phyloP scores from a whole-genome alignment of 2,329 filamentous ascomycete genomes.

The Aurifilum marmelostoma region DNA sequence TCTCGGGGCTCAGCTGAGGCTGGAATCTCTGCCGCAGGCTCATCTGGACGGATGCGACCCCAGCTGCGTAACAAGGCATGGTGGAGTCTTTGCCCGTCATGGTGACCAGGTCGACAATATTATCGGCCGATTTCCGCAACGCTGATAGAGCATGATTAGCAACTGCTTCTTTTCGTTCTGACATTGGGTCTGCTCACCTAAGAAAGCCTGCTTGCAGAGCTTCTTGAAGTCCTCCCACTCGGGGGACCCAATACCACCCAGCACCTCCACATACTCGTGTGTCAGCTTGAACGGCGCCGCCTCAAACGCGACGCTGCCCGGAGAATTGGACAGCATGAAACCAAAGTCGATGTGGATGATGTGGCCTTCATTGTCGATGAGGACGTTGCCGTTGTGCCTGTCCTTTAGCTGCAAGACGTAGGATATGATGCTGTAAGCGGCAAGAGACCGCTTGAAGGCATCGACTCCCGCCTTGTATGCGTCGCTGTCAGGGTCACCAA shows the following conservation, averaged over 20 bases:
- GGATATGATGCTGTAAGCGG: conserved; percentile 83
- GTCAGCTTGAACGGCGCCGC: conserved; percentile 84
- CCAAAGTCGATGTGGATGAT: conserved; percentile 90
- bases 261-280: conserved; percentile 81
- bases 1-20: conserved; percentile 79
- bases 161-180: background rate
- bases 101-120: conserved; percentile 79
- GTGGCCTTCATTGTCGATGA: conserved; percentile 83
- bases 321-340: conserved; percentile 87
- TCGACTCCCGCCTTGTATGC: conserved; percentile 73
- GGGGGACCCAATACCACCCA: conserved; percentile 71
- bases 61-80: conserved; percentile 82
- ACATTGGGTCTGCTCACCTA: conserved; percentile 54
- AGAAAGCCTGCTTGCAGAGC: conserved; percentile 82
- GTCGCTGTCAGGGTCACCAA: conserved; percentile 70
- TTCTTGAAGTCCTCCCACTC: conserved; percentile 77
- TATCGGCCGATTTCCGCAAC: conserved; percentile 75
- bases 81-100: conserved; percentile 84
- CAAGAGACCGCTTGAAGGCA: conserved; percentile 79
- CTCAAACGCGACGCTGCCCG: conserved; percentile 82
- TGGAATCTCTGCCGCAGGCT: conserved; percentile 76
- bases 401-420: conserved; percentile 86
- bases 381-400: conserved; percentile 82
- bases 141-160: conserved; percentile 49
- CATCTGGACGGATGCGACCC: conserved; percentile 70